Percentiles rank a stretch among this genome's conserved stretches.
These are phyloP conservation scores for Paratrypanosoma confusum DNA, from an alignment of 208 protist species.

Conservation along the genomic window DNA sequence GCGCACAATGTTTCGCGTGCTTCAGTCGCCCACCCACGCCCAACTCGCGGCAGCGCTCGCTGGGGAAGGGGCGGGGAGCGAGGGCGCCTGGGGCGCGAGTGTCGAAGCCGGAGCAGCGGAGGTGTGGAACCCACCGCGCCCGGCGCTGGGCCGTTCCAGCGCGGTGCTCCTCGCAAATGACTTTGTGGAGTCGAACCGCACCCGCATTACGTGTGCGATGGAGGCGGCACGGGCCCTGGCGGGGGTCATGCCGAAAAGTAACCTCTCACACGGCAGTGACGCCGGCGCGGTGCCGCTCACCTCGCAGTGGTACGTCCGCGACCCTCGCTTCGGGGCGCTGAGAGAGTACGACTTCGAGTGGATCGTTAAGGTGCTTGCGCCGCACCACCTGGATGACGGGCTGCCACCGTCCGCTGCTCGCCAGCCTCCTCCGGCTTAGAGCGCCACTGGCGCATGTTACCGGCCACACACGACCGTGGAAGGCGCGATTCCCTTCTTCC, in stretches of 20 bases:
- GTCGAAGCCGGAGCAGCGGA: not conserved
- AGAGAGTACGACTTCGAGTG: conserved; percentile 72
- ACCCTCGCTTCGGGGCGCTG: conserved; percentile 76
- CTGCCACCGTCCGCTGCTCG: no score
- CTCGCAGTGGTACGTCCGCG: conserved; percentile 73
- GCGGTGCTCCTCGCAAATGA: conserved; percentile 66
- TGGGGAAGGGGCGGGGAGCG: conserved; percentile 1
- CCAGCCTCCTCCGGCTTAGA: no score
- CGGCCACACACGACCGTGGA: no score
- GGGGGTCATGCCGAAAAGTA: conserved; percentile 62
- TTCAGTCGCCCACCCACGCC: conserved; percentile 39
- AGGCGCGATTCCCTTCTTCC: no score
- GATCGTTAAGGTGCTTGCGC: conserved; percentile 46
- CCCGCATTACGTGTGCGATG: conserved; percentile 41
- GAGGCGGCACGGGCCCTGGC: conserved; percentile 57
- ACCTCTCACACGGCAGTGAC: conserved; percentile 60
- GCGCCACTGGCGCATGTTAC: no score
- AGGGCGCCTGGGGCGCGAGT: not conserved
- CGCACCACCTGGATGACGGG: conserved; percentile 16
- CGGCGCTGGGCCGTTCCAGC: conserved; percentile 25
- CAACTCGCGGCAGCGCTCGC: conserved; percentile 20
- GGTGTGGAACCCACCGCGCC: conserved; percentile 37
- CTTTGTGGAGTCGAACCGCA: conserved; percentile 76
- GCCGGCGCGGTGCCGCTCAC: conserved; percentile 62
- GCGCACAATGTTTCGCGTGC: conserved; percentile 34